Base-by-base conservation (phyloP, 306 rosid genomes). In the Vicia faba region DNA sequence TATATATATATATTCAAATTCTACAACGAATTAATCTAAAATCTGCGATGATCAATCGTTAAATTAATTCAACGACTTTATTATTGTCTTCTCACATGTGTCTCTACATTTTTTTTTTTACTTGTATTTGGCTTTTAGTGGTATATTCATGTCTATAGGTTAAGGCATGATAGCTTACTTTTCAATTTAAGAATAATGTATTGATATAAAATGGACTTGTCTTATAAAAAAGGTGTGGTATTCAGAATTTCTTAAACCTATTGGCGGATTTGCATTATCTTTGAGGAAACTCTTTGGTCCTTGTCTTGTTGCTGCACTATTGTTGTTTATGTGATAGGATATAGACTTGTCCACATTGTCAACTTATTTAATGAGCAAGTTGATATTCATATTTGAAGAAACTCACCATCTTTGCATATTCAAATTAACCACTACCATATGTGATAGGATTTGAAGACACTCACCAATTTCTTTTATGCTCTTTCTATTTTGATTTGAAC, bases 211-310 rank as follows among this genome's bases (percentile, higher is more conserved):
- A 77, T 80, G 74, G 79, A 83, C 83, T 36, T 66, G 84, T 80
- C 84, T 74, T 73, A 29, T 50, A 77, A 77, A 77, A 77, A 83
- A 83, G 84, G 66, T 80, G 82, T 83, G 87, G 81, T 74, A 56
- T 69, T 77, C 68, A 66, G 16, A 73, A 66, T 75, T 73, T 77
- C 73, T 8, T 66, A 73, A 76, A 39, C 69, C 20, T n/a, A 64
- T 51, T 50, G 74, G 71, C 68, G 76, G 84, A 68, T 76, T 72
- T 76, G 55, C 62, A 63, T 70, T 67, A 81, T 77, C 85, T 73
- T 73, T 64, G 9, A 39, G 54, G 25, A 64, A 69, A 69, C 74
- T 72, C 61, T 64, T 63, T 25, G 44, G 76, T 81, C 85, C 63
- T 57, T 77, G 60, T 77, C 77, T 48, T 69, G 74, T 48, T 69